These are phyloP conservation scores for Lichtheimia ornata DNA, from an alignment of 371 early-diverging fungal genomes.

Conservation along the genomic window DNA sequence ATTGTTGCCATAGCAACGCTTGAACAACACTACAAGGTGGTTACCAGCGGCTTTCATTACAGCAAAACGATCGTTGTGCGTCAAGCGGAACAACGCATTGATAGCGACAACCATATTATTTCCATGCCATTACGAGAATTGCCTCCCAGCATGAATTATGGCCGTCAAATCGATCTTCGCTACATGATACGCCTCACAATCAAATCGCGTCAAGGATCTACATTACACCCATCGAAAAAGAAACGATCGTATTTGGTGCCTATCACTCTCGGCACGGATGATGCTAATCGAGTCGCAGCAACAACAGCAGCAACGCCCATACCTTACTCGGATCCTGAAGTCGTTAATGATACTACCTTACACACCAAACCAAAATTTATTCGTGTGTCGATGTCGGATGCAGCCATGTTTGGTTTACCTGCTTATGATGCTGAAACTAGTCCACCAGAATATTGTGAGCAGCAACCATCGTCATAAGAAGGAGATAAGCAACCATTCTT, in stretches of 20 bases:
- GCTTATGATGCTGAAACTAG: slow-evolving; percentile 4
- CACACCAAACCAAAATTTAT: slow-evolving; percentile 13
- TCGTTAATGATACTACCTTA: slow-evolving; percentile 7
- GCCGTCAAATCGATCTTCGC: slow-evolving; percentile 4
- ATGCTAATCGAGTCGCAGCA: background rate
- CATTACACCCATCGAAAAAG: slow-evolving; percentile 5
- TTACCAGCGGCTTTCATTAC: slow-evolving; percentile 5
- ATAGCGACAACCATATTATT: background rate
- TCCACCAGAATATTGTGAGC: slow-evolving; percentile 2
- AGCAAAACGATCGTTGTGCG: slow-evolving; percentile 3
- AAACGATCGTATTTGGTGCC: slow-evolving; percentile 1
- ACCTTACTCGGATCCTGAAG: slow-evolving; percentile 8
- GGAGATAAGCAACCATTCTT: background rate
- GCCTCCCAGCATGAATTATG: slow-evolving; percentile 5
- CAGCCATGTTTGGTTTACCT: background rate
- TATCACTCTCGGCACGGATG: background rate
- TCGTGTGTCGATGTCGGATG: background rate
- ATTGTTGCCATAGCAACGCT: background rate
- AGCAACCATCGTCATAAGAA: background rate
- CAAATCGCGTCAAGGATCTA: slow-evolving; percentile 1
- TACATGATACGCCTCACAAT: background rate
- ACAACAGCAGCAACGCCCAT: no score
- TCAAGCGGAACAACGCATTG: slow-evolving; percentile 3
- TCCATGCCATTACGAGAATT: background rate
- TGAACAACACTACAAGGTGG: slow-evolving; percentile 11